Percentiles rank a stretch among this genome's conserved stretches.
phyloP scores from a whole-genome alignment of 768 basidiomycete species.

The Trametes maxima region DNA sequence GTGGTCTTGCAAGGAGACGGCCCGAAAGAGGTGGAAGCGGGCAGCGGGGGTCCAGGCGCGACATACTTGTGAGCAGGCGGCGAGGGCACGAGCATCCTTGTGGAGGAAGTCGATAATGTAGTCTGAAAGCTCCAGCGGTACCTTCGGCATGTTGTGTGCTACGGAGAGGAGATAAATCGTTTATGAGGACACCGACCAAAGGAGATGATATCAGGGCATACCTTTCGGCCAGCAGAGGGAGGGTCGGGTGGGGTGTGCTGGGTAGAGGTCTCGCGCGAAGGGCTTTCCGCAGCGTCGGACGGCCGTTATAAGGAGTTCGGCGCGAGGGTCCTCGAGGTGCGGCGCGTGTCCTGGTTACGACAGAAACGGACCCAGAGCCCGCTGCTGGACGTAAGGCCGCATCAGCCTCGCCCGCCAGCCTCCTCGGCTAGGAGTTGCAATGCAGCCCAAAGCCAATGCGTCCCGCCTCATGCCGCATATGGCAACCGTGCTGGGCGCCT shows the following conservation, averaged over 20 bases:
- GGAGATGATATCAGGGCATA: not conserved
- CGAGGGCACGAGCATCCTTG: slow-evolving; percentile 29
- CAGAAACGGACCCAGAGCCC: not conserved
- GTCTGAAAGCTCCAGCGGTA: slow-evolving; percentile 41
- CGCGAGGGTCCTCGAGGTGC: slow-evolving; percentile 3
- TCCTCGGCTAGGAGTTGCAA: slow-evolving; percentile 15
- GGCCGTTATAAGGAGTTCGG: not conserved
- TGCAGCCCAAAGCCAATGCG: slow-evolving; percentile 4
- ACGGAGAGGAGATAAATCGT: not conserved
- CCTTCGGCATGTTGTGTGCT: slow-evolving; percentile 20
- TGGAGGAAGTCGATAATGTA: slow-evolving; percentile 38
- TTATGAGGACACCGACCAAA: not conserved
- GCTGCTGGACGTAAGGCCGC: slow-evolving; percentile 1
- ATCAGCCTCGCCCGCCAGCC: slow-evolving; percentile 13
- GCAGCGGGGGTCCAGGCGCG: slow-evolving; percentile 34
- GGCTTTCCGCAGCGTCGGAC: not conserved
- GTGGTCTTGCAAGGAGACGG: slow-evolving; percentile 23
- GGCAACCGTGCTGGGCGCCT: not conserved
- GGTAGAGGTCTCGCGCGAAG: not conserved
- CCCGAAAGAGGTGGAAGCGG: slow-evolving; percentile 33
- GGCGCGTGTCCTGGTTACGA: slow-evolving; percentile 10
- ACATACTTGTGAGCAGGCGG: slow-evolving; percentile 29
- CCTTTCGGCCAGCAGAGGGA: not conserved
- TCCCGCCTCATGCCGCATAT: slow-evolving; percentile 4
- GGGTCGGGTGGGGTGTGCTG: not conserved